Conservation (phyloP, 768 basidiomycete genomes). For the Floccularia luteovirens region DNA sequence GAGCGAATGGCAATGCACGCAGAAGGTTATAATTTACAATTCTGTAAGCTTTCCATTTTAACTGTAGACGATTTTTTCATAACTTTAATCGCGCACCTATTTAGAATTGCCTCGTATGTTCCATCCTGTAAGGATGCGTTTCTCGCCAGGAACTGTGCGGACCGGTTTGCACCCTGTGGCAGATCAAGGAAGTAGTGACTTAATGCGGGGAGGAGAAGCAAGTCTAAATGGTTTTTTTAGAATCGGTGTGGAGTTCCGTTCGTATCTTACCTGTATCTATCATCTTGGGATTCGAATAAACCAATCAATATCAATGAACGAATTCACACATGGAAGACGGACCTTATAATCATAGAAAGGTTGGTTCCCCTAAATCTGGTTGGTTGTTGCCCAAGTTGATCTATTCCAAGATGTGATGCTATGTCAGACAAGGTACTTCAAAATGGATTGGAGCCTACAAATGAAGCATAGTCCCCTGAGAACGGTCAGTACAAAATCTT, state of each 20-base stretch:
- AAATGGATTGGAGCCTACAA: constrained; percentile 11
- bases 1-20: constrained; percentile 29
- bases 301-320: not conserved
- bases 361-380: constrained; percentile 25
- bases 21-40: constrained; percentile 30
- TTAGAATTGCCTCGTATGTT: constrained; percentile 28
- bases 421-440: too few species aligned
- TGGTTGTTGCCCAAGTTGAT: constrained; percentile 29
- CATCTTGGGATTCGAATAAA: constrained; percentile 17
- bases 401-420: constrained; percentile 6
- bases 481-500: not conserved
- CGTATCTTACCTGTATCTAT: constrained; percentile 24
- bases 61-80: not conserved
- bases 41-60: constrained; percentile 7
- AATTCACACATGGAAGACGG: not conserved
- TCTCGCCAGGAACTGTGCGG: constrained; percentile 20
- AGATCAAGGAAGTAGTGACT: constrained; percentile 35
- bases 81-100: constrained; percentile 13
- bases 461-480: constrained; percentile 29
- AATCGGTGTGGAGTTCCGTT: not conserved
- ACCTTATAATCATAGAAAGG: constrained; percentile 32
- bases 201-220: constrained; percentile 30
- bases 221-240: constrained; percentile 13
- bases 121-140: constrained; percentile 32
- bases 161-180: constrained; percentile 28